A percentile compares a stretch with the other conserved stretches of the same genome.
These are phyloP conservation scores for Excoecaria cochinchinensis DNA, from an alignment of 345 rosid species.

Conservation along the genomic window DNA sequence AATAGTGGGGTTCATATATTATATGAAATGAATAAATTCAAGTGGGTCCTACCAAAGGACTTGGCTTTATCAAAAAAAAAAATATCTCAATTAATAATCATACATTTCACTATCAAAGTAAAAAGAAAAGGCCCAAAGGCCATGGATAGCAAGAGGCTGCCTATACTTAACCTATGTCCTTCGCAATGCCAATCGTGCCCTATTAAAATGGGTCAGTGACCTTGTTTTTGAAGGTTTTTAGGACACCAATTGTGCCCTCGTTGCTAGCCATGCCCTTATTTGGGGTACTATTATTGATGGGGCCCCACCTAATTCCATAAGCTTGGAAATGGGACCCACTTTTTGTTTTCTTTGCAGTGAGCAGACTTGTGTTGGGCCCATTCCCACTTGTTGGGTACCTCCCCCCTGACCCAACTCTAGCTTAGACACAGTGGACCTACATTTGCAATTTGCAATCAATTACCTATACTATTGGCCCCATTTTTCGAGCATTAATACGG, in stretches of 20 bases:
- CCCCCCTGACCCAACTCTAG: conserved; percentile 15
- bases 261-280: not conserved
- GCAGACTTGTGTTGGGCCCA: conserved; percentile 23
- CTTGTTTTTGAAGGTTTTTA: not conserved
- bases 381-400: conserved; percentile 13
- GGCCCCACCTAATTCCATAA: not conserved
- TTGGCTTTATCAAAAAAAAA: conserved; percentile 14
- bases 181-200: not conserved
- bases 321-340: conserved; percentile 21
- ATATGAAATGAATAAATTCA: not conserved
- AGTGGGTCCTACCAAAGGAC: not conserved
- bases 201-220: not conserved
- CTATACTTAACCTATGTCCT: not conserved
- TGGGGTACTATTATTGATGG: not conserved
- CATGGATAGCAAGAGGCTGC: not conserved
- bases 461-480: conserved; percentile 22
- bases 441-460: conserved; percentile 2
- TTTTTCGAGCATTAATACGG: no score
- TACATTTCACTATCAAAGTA: conserved; percentile 2
- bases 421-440: not conserved
- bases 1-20: no score
- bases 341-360: conserved; percentile 12
- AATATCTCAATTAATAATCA: conserved; percentile 24
- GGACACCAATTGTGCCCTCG: not conserved
- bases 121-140: conserved; percentile 1